Evolutionary conservation across 805 yeast species (phyloP).

Genomic region (Pichia cabralensis): DNA sequence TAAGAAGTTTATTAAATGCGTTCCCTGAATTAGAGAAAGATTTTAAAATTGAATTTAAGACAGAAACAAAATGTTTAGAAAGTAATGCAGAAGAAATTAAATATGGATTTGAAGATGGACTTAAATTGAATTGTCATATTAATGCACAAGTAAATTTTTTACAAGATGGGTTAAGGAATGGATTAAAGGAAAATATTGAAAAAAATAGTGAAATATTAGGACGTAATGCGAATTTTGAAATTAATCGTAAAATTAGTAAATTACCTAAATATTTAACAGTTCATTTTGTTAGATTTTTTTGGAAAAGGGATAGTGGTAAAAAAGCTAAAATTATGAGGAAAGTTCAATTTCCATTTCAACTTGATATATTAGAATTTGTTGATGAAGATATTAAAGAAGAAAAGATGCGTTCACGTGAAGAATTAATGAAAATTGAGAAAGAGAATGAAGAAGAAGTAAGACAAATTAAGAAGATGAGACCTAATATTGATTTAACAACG

Average conservation of each 20-base stretch:
- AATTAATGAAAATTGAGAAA: conserved; percentile 65
- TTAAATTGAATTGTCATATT: conserved; percentile 84
- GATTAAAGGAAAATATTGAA: conserved; percentile 67
- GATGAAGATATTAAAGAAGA: conserved; percentile 64
- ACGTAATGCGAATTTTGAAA: conserved; percentile 60
- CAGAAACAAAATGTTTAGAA: conserved; percentile 51
- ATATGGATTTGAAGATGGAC: conserved; percentile 43
- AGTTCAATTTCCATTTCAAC: conserved; percentile 89
- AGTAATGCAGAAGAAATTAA: conserved; percentile 36
- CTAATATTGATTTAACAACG: conserved; percentile 31
- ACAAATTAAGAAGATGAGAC: conserved; percentile 56
- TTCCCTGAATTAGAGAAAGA: conserved; percentile 44
- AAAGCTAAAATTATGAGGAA: conserved; percentile 90
- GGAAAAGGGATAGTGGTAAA: conserved; percentile 87
- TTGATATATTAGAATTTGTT: conserved; percentile 79
- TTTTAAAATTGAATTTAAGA: conserved; percentile 58
- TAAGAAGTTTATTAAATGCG: conserved; percentile 39
- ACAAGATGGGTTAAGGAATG: conserved; percentile 70
- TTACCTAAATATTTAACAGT: conserved; percentile 84
- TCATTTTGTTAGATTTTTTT: conserved; percentile 88
- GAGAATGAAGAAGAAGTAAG: conserved; percentile 62
- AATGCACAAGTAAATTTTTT: conserved; percentile 76
- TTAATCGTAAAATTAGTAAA: conserved; percentile 52
- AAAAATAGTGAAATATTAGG: conserved; percentile 66
- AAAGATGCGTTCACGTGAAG: conserved; percentile 66